phyloP scores from a whole-genome alignment of 352 stramenopile genomes.

The Saprolegnia diclina region DNA sequence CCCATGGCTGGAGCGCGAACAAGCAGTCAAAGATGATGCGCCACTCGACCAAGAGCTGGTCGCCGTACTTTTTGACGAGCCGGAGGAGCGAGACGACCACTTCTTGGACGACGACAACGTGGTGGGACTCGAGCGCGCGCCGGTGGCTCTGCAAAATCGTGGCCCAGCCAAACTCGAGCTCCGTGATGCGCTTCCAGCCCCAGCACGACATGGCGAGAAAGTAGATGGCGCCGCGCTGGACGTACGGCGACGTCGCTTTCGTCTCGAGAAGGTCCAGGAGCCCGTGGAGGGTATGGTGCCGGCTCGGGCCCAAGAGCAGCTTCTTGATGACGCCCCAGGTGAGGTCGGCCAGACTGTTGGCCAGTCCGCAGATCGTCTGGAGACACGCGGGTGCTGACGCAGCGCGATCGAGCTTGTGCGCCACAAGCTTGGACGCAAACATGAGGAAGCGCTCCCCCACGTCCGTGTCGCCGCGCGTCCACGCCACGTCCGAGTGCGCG shows the following conservation, averaged over 20 bases:
- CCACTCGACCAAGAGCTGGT: slow-evolving; percentile 68
- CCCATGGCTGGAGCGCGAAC: slow-evolving; percentile 52
- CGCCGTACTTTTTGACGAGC: slow-evolving; percentile 83
- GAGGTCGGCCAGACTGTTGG: slow-evolving; percentile 59
- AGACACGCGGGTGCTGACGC: slow-evolving; percentile 57
- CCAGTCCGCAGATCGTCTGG: slow-evolving; percentile 71
- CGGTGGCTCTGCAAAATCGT: slow-evolving; percentile 67
- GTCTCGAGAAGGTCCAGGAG: slow-evolving; percentile 69
- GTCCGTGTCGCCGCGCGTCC: slow-evolving; percentile 62
- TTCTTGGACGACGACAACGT: slow-evolving; percentile 80
- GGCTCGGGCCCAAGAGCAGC: slow-evolving; percentile 52
- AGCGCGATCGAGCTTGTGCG: slow-evolving; percentile 47
- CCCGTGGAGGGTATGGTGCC: slow-evolving; percentile 64
- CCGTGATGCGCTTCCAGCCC: slow-evolving; percentile 70
- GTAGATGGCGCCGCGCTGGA: slow-evolving; percentile 77
- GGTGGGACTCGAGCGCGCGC: slow-evolving; percentile 50
- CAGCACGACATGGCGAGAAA: slow-evolving; percentile 86
- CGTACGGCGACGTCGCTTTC: slow-evolving; percentile 48
- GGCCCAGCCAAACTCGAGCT: slow-evolving; percentile 69
- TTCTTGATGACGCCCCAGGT: slow-evolving; percentile 82
- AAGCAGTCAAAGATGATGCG: slow-evolving; percentile 82
- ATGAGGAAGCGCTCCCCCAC: slow-evolving; percentile 59
- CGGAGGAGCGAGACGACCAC: slow-evolving; percentile 81
- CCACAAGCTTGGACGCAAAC: slow-evolving; percentile 72
- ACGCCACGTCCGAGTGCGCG: slow-evolving; percentile 60